Conservation (phyloP, 1,284 basidiomycete genomes). For the Termitomyces sp. region DNA sequence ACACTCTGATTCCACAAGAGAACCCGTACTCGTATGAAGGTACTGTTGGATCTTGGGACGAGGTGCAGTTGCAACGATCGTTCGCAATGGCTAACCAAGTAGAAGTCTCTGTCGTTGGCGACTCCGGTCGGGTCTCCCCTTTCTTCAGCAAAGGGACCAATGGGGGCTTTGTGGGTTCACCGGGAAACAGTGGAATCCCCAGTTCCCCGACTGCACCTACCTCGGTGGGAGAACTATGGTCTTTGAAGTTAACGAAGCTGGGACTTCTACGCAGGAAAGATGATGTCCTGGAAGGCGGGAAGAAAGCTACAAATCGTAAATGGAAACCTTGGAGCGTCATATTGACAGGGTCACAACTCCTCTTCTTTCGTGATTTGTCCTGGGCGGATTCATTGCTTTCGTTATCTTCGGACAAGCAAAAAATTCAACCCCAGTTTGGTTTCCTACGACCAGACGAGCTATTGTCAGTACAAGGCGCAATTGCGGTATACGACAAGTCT, state of each 20-base stretch:
- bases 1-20: slow-evolving; percentile 54
- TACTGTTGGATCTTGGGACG: slow-evolving; percentile 64
- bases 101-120: slow-evolving; percentile 42
- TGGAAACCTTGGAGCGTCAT: slow-evolving; percentile 88
- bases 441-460: slow-evolving; percentile 86
- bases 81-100: slow-evolving; percentile 70
- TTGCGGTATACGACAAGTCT: slow-evolving; percentile 77
- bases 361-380: slow-evolving; percentile 85
- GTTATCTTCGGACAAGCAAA: slow-evolving; percentile 33
- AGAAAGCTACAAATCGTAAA: slow-evolving; percentile 73
- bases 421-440: slow-evolving; percentile 47
- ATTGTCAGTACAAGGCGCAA: slow-evolving; percentile 70
- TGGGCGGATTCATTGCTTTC: slow-evolving; percentile 60
- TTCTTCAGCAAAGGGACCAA: slow-evolving; percentile 47
- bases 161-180: slow-evolving; percentile 27
- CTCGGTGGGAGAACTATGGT: slow-evolving; percentile 35
- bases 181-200: not conserved
- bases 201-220: slow-evolving; percentile 5
- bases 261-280: slow-evolving; percentile 85
- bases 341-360: slow-evolving; percentile 84
- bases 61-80: slow-evolving; percentile 59
- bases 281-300: slow-evolving; percentile 71
- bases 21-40: slow-evolving; percentile 79
- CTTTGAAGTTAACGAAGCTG: slow-evolving; percentile 77
- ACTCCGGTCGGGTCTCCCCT: slow-evolving; percentile 36